A percentile compares a stretch with the other conserved stretches of the same genome.
These are phyloP conservation scores for Boletus insuetus DNA, from an alignment of 768 basidiomycete species.

Conservation along the genomic window DNA sequence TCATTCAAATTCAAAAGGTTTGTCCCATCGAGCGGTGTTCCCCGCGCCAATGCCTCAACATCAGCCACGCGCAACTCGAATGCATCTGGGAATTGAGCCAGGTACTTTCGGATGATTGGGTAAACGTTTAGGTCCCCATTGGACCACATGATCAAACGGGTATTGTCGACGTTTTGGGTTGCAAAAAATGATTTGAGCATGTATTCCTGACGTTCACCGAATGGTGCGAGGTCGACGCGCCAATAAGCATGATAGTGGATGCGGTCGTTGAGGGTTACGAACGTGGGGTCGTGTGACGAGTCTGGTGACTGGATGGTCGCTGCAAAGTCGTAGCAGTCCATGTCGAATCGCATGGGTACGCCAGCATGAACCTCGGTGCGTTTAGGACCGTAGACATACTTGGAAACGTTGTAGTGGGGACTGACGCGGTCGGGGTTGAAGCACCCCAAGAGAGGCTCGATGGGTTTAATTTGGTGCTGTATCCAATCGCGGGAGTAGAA, in stretches of 20 bases:
- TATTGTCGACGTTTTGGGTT: conserved; percentile 68
- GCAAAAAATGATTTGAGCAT: conserved; percentile 94
- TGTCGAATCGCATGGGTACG: conserved; percentile 68
- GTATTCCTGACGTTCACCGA: conserved; percentile 80
- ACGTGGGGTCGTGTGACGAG: conserved; percentile 1
- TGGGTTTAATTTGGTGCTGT: conserved; percentile 60
- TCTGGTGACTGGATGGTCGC: conserved; percentile 60
- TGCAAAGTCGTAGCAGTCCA: conserved; percentile 93
- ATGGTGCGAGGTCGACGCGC: conserved; percentile 83
- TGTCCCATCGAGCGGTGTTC: conserved; percentile 75
- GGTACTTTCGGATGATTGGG: conserved; percentile 57
- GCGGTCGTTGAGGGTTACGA: conserved; percentile 38
- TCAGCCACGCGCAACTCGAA: conserved; percentile 73
- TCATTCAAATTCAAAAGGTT: conserved; percentile 60
- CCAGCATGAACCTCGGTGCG: conserved; percentile 77
- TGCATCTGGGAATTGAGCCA: conserved; percentile 60
- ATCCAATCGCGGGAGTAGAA: conserved; percentile 81
- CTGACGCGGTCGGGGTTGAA: conserved; percentile 63
- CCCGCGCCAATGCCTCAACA: conserved; percentile 60
- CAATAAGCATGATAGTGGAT: conserved; percentile 90
- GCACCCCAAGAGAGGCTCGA: conserved; percentile 69
- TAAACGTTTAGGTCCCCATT: conserved; percentile 70
- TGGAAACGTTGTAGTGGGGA: conserved; percentile 63
- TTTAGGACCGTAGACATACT: conserved; percentile 61
- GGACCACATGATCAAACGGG: conserved; percentile 85